Evolutionary conservation across 2,329 filamentous ascomycete genomes (phyloP).

Genomic region (Samsoniella hepiali): DNA sequence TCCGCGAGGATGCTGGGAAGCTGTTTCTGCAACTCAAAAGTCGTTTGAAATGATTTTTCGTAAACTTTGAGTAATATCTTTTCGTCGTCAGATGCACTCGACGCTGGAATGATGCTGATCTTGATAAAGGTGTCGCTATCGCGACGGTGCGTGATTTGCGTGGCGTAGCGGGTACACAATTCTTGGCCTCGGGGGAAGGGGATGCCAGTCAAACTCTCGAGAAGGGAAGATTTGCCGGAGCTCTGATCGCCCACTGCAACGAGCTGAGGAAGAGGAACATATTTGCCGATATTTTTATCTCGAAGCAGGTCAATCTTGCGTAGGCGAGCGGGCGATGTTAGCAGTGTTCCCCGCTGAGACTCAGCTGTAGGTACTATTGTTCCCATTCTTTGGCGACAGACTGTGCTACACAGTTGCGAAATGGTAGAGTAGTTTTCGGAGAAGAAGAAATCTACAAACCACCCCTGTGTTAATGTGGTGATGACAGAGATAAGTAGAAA

Average conservation of each 20-base stretch:
- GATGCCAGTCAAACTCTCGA: slow-evolving; percentile 33
- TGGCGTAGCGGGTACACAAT: slow-evolving; percentile 32
- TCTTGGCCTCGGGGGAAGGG: slow-evolving; percentile 30
- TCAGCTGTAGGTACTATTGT: neutral
- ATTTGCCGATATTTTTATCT: slow-evolving; percentile 26
- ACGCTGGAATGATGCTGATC: slow-evolving; percentile 42
- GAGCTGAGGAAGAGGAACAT: slow-evolving; percentile 27
- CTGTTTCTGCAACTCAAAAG: slow-evolving; percentile 28
- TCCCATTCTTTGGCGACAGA: no score
- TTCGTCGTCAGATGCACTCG: slow-evolving; percentile 20
- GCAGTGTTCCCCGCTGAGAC: neutral
- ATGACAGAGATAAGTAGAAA: no score
- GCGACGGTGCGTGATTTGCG: slow-evolving; percentile 33
- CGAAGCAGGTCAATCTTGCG: slow-evolving; percentile 31
- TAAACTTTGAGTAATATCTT: slow-evolving; percentile 19
- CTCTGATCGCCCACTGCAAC: slow-evolving; percentile 34
- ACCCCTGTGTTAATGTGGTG: no score
- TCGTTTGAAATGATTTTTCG: slow-evolving; percentile 21
- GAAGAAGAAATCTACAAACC: no score
- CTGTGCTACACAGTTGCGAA: no score
- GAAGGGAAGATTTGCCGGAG: slow-evolving; percentile 32
- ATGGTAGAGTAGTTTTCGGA: no score
- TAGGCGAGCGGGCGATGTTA: slow-evolving; percentile 18
- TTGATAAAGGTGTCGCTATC: slow-evolving; percentile 33
- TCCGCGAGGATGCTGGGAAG: slow-evolving; percentile 34